Conservation (phyloP, 768 basidiomycete genomes). For the Tremella fuciformis region DNA sequence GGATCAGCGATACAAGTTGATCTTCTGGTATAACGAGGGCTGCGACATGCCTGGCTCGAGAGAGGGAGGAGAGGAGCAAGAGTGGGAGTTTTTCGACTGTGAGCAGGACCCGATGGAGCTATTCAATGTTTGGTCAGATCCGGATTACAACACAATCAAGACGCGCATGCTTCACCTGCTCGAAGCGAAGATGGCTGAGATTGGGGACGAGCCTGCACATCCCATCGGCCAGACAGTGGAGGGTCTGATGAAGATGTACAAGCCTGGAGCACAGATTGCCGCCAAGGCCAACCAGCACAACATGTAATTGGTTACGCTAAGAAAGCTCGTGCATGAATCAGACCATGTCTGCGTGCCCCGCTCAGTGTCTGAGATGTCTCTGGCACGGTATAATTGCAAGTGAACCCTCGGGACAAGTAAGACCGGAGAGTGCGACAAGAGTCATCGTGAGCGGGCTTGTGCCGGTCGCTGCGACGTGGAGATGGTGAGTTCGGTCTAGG, state of each 20-base stretch:
- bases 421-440: no score
- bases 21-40: no score
- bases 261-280: conserved; percentile 5
- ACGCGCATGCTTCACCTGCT: conserved; percentile 23
- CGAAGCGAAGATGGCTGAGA: conserved; percentile 31
- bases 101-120: conserved; percentile 31
- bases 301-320: conserved; percentile 7
- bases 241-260: conserved; percentile 6
- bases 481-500: no score
- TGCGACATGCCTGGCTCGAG: conserved; percentile 20
- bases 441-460: no score
- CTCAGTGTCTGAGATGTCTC: no score
- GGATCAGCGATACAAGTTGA: no score
- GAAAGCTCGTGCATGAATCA: no score
- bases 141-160: conserved; percentile 8
- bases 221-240: conserved; percentile 8
- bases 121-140: conserved; percentile 26
- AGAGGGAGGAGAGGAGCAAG: conserved; percentile 25
- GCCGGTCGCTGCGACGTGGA: no score
- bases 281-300: conserved; percentile 6
- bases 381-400: no score
- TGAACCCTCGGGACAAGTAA: no score
- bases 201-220: conserved; percentile 30
- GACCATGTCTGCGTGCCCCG: no score
- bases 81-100: conserved; percentile 39